phyloP scores from a whole-genome alignment of 768 basidiomycete species.

The Pulveroboletus sp. region DNA sequence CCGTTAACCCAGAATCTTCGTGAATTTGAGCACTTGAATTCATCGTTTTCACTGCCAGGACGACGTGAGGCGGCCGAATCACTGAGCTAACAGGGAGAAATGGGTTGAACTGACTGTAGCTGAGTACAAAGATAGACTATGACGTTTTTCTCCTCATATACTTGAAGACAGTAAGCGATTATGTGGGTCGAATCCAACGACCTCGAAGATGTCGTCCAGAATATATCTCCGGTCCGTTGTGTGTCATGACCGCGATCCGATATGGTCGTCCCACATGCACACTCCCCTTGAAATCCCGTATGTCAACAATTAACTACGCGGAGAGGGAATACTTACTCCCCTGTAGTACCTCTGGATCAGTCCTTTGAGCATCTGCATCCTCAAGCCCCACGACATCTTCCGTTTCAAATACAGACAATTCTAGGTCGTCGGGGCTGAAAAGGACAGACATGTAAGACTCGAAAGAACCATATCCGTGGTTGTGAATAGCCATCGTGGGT shows the following conservation, averaged over 20 bases:
- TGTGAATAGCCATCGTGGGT: slow-evolving; percentile 7
- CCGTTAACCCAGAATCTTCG: slow-evolving; percentile 3
- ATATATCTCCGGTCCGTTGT: slow-evolving; percentile 15
- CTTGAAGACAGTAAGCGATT: slow-evolving; percentile 10
- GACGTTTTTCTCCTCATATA: slow-evolving; percentile 9
- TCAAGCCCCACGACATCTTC: slow-evolving; percentile 11
- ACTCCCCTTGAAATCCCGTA: slow-evolving; percentile 1
- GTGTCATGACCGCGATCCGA: slow-evolving; percentile 12
- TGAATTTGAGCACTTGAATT: slow-evolving; percentile 3
- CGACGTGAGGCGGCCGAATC: slow-evolving; percentile 2
- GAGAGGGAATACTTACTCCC: background rate
- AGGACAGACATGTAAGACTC: slow-evolving; percentile 3
- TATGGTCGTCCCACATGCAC: slow-evolving; percentile 8
- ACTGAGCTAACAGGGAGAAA: background rate
- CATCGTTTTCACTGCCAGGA: slow-evolving; percentile 3
- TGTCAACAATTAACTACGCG: background rate
- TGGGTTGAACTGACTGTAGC: background rate
- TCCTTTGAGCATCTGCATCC: background rate
- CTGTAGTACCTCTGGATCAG: background rate
- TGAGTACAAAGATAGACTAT: background rate
- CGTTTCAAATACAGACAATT: slow-evolving; percentile 7
- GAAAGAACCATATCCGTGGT: slow-evolving; percentile 10
- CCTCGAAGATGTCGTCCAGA: slow-evolving; percentile 13
- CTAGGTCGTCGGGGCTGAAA: slow-evolving; percentile 3
- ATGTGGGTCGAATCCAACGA: slow-evolving; percentile 12